phyloP scores from a whole-genome alignment of 352 stramenopile species.

The Albugo candida region DNA sequence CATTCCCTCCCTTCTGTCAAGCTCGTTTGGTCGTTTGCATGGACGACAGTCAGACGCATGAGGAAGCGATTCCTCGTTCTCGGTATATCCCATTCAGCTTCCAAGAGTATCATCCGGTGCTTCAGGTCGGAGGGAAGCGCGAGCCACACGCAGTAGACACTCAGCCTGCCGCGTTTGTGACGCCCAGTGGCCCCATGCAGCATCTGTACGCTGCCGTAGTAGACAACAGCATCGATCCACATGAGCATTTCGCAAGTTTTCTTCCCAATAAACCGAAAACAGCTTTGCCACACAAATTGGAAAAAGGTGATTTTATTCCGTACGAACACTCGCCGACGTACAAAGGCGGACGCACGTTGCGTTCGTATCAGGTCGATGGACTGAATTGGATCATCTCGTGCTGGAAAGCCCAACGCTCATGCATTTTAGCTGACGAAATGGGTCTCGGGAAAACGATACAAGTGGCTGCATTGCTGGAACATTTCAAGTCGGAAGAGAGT shows the following conservation, averaged over 20 bases:
- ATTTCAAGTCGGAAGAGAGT: constrained; percentile 62
- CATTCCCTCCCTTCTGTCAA: constrained; percentile 51
- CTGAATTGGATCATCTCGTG: constrained; percentile 81
- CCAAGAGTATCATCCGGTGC: constrained; percentile 30
- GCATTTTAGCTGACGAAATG: constrained; percentile 84
- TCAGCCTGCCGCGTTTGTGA: constrained; percentile 14
- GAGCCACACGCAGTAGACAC: neutral
- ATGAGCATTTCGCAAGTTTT: constrained; percentile 79
- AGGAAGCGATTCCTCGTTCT: constrained; percentile 23
- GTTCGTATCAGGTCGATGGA: constrained; percentile 70
- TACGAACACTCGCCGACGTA: constrained; percentile 79
- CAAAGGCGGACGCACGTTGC: constrained; percentile 67
- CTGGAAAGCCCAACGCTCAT: constrained; percentile 75
- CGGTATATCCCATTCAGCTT: constrained; percentile 56
- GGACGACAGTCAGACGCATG: constrained; percentile 9
- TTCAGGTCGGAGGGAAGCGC: constrained; percentile 26
- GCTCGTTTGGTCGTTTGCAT: constrained; percentile 30
- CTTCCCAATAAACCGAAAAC: constrained; percentile 20
- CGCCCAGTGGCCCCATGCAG: constrained; percentile 69
- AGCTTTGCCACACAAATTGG: constrained; percentile 1
- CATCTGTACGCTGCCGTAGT: constrained; percentile 72
- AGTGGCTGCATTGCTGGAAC: constrained; percentile 85
- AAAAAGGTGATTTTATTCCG: constrained; percentile 29
- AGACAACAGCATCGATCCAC: constrained; percentile 78
- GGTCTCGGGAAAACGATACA: constrained; percentile 90